Conservation (phyloP, 805 yeast genomes). For the Suhomyces prunicola region DNA sequence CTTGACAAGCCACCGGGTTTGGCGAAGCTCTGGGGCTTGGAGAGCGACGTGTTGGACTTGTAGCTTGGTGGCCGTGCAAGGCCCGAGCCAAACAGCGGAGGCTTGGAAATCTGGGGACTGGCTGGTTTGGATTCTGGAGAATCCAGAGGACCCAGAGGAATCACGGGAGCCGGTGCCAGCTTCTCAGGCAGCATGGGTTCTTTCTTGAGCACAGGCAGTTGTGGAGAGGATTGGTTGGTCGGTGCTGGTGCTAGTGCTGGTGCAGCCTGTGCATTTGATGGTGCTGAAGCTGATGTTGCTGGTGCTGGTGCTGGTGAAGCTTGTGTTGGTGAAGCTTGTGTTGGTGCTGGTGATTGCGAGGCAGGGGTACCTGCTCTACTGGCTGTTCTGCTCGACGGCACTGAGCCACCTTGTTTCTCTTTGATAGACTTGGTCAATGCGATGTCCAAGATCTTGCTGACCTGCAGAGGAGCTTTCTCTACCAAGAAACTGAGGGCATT, state of each 20-base stretch:
- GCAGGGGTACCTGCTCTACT: conserved; percentile 12
- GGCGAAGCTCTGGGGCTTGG: conserved; percentile 26
- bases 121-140: not conserved
- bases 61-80: conserved; percentile 24
- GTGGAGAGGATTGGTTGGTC: not conserved
- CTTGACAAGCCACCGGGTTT: conserved; percentile 31
- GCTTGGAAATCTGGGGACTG: conserved; percentile 11
- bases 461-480: conserved; percentile 77
- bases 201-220: not conserved
- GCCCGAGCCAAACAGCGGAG: conserved; percentile 23
- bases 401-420: conserved; percentile 32
- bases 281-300: not conserved
- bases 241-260: not conserved
- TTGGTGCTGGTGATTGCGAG: not conserved
- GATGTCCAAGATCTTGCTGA: conserved; percentile 73
- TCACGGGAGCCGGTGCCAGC: not conserved
- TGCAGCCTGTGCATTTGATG: not conserved
- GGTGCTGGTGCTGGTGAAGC: not conserved
- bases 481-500: conserved; percentile 75
- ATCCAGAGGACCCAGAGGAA: not conserved
- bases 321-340: not conserved
- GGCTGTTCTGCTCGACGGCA: conserved; percentile 14
- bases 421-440: conserved; percentile 77
- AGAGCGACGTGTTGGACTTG: conserved; percentile 16
- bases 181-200: not conserved